Base-by-base conservation (phyloP, 345 rosid species). In the Salix exigua region DNA sequence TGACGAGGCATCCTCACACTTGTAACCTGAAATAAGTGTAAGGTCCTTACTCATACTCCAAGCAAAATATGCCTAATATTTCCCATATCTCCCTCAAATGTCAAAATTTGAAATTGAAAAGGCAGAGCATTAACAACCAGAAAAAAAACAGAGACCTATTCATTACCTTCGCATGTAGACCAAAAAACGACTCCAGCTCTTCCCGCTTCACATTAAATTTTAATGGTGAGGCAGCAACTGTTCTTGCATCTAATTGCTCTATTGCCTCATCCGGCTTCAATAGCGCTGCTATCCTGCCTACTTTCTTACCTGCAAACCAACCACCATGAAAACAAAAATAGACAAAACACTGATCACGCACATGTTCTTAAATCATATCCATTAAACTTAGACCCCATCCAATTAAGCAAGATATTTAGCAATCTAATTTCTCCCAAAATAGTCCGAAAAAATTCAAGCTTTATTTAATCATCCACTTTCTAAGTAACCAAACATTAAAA, bases 1-100 rank as follows among this genome's bases (percentile, higher is more conserved):
- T 89, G 98, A 51, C 89, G 91, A 78, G 99, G 98, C 87, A 96
- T 68, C 84, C 98, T 93, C 85, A 96, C 91, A 76, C 98, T 93
- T 73, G 87, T 88, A 31, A 96, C 94, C 99, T 93, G 88, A 44
- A 76, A 81, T 1, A 61, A 23, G 37, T 14, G 64, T 33, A 64
- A 74, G 25, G 64, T 13, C 30, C 51, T 51, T 60, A 83, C 61
- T 51, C 65, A 83, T 21, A n/a, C 55, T 31, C 28, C 31, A 51
- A 31, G 40, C 74, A 28, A 9, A 33, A 72, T 33, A 30, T 18
- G 65, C 62, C 13, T 17, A 70, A 68, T 19, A 65, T 38, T 28
- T 66, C 30, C 35, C 33, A 53, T 30, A 6, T 44, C 37, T 31
- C 62, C 13, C 13, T 4, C 21, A 65, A 5, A 72, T 51, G 30